A percentile compares a stretch with the other conserved stretches of the same genome.
These are phyloP conservation scores for Mycena galericulata DNA, from an alignment of 768 basidiomycete species.

Conservation along the genomic window DNA sequence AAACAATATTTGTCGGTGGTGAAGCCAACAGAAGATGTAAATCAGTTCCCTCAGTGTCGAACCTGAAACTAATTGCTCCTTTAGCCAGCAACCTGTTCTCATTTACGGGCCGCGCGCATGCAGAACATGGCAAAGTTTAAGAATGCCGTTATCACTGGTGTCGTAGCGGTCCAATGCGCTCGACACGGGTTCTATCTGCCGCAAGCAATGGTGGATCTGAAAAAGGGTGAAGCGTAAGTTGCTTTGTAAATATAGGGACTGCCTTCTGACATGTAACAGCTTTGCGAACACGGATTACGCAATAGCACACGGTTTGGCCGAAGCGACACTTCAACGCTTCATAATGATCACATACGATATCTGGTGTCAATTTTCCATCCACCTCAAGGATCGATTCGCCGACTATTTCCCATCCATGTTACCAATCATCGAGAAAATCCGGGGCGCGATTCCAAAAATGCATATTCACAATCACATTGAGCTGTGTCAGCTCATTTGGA, in stretches of 20 bases:
- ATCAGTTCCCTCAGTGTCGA: background rate
- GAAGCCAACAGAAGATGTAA: background rate
- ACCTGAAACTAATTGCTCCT: background rate
- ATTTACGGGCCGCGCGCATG: conserved; percentile 40
- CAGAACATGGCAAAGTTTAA: conserved; percentile 45
- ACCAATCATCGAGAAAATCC: conserved; percentile 28
- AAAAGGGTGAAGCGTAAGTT: conserved; percentile 17
- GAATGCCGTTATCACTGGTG: conserved; percentile 41
- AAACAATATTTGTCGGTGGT: background rate
- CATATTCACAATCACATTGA: conserved; percentile 44
- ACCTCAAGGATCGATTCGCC: conserved; percentile 4
- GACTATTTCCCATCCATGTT: background rate
- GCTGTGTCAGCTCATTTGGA: conserved; percentile 37
- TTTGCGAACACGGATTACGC: conserved; percentile 21
- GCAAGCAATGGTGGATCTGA: conserved; percentile 25
- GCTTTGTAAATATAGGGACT: background rate
- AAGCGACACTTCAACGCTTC: conserved; percentile 9
- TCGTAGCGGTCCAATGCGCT: conserved; percentile 44
- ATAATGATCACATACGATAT: conserved; percentile 46
- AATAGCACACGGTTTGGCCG: background rate
- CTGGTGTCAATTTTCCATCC: conserved; percentile 41
- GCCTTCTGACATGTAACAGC: background rate
- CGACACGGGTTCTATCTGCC: conserved; percentile 42
- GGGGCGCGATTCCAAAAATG: conserved; percentile 44
- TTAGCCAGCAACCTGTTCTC: conserved; percentile 35